Base-by-base conservation (phyloP, 345 rosid genomes). In the Tarenaya hassleriana region DNA sequence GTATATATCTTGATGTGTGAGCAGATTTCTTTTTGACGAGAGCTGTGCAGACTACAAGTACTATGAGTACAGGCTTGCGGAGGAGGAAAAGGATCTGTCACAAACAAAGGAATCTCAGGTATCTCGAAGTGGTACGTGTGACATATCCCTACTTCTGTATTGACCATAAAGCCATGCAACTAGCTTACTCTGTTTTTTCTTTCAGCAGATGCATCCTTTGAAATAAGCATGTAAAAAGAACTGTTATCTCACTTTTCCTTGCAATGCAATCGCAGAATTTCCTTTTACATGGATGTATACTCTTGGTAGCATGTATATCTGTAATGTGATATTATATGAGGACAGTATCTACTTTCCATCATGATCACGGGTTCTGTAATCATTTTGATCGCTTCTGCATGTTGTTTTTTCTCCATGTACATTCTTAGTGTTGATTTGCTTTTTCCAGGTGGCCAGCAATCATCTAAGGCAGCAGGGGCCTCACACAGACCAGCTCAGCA, bases 21-120 rank as follows among this genome's bases (percentile, higher is more conserved):
- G 66, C 75, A 94, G 99, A 51, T 88, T 94, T 75, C 80, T 88
- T 56, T 88, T 83, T 64, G 89, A 94, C 47, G 78, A 78, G 80
- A 73, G 69, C 50, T 86, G 87, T 70, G 64, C 86, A 32, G 97
- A 86, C 47, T 88, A 79, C 77, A 88, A 88, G 59, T 94, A 94
- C 56, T 86, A 88, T 56, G 73, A 73, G 59, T 80, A 69, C 65
- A 81, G 56, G 69, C 94, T 88, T 57, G 73, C 74, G 4, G 92
- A 86, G 67, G 99, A 94, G 80, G 94, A 81, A 64, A 88, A 71
- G 18, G 62, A 66, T 49, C 68, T 86, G 63, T 72, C 76, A 40
- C 74, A 50, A 72, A 50, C 66, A 16, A 72, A 53, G 68, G 94
- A 80, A 50, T 63, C 76, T 45, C 75, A 73, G 54, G 56, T 46